Conservation (phyloP, 306 rosid species). For the Malus fusca region DNA sequence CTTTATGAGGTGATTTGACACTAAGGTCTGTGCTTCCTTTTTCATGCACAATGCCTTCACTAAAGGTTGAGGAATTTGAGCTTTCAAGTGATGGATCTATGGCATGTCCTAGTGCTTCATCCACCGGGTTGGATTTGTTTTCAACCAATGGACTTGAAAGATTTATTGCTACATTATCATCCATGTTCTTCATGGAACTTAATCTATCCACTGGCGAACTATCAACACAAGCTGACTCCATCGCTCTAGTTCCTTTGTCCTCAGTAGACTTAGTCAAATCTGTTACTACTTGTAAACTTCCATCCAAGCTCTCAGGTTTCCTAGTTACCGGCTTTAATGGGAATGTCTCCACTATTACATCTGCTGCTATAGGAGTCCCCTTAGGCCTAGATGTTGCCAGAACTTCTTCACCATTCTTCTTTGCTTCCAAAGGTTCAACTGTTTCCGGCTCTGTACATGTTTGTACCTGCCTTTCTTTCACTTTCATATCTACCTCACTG, state of each 20-base stretch:
- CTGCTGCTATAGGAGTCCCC: conserved; percentile 28
- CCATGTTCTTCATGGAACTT: not conserved
- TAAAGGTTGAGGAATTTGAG: conserved; percentile 19
- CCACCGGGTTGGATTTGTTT: conserved; percentile 17
- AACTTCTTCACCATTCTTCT: conserved; percentile 31
- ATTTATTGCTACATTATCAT: conserved; percentile 26
- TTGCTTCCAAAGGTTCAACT: conserved; percentile 18
- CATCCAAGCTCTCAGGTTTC: conserved; percentile 23
- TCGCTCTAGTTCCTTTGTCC: conserved; percentile 19
- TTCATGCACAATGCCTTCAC: conserved; percentile 17
- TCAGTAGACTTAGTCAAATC: conserved; percentile 19
- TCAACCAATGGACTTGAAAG: conserved; percentile 22
- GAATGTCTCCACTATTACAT: conserved; percentile 67
- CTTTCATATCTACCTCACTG: conserved; percentile 1
- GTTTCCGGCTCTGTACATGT: conserved; percentile 15
- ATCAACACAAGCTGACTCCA: conserved; percentile 14
- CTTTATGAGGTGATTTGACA: conserved; percentile 26
- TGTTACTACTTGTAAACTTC: conserved; percentile 23
- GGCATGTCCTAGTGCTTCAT: conserved; percentile 20
- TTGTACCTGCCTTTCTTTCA: conserved; percentile 21
- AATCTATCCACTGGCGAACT: not conserved
- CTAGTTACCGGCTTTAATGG: conserved; percentile 44
- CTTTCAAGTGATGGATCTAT: conserved; percentile 28
- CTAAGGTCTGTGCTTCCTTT: conserved; percentile 16
- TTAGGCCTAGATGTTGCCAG: conserved; percentile 16